Base-by-base conservation (phyloP, 768 basidiomycete species). In the Pholiota microspora region DNA sequence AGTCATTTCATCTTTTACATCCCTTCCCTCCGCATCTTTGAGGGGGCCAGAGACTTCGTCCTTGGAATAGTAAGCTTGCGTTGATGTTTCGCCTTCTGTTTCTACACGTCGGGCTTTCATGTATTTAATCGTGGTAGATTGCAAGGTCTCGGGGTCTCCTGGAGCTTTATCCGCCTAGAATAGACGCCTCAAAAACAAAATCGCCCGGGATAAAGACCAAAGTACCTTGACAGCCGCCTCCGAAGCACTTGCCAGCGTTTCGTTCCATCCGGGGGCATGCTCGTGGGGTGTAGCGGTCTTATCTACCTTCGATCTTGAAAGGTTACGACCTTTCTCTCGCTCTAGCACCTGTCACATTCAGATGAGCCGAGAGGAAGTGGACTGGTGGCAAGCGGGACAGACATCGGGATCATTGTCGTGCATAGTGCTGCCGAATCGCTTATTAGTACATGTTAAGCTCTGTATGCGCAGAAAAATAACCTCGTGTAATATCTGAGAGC, bases 181-280 rank as follows among this genome's bases (percentile, higher is more conserved):
- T 21, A 28, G 15, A 40, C 25, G 53, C 59, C 42, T 55, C 45
- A n/a, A 23, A 38, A 12, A 8, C 12, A 35, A 25, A 21, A 25
- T 32, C 15, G 18, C 4, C 27, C 44, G 29, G 40, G 7, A 25
- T 12, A 7, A 29, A 32, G 34, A 40, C 6, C 18, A 61, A 45
- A n/a, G n/a, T 45, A 81, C 86, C 78, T 89, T 88, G 44, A 88
- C 72, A 15, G 71, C 68, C 3, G 88, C 87, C 67, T 89, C 87
- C 2, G 88, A 88, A 9, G 75, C 57, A 52, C 76, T 78, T 0
- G 87, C 87, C 10, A 89, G 77, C 23, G 68, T 65, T 59, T 89
- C 87, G 57, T 88, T 88, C 87, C 87, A 89, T 1, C 86, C 87
- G 2, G 85, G 86, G 0, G 86, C 84, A 57, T 80, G 65, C 9